Percentiles rank a stretch among this genome's conserved stretches.
Evolutionary conservation across 1,284 basidiomycete genomes (phyloP).

Genomic region (Heterobasidion occidentale): DNA sequence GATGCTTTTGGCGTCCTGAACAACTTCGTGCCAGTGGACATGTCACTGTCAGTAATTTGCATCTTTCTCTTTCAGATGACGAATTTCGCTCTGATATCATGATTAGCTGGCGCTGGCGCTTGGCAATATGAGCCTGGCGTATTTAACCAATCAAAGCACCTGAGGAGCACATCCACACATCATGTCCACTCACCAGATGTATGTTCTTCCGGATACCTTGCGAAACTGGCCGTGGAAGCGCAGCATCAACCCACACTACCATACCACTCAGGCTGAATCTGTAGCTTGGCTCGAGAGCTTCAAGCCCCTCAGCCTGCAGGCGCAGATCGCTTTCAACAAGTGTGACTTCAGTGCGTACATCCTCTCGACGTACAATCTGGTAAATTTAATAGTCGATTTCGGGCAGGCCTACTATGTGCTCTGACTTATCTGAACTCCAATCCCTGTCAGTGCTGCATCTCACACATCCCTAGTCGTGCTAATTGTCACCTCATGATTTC

Average conservation of each 20-base stretch:
- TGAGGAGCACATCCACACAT: not conserved
- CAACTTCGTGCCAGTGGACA: no score
- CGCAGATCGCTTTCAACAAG: constrained; percentile 4
- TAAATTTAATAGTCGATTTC: not conserved
- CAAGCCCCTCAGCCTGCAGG: not conserved
- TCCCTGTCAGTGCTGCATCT: not conserved
- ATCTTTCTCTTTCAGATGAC: no score
- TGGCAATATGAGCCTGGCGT: no score
- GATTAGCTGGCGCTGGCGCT: no score
- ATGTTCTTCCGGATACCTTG: constrained; percentile 7
- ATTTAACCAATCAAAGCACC: no score
- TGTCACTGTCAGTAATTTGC: no score
- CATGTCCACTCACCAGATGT: constrained; percentile 2
- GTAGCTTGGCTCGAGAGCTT: constrained; percentile 5
- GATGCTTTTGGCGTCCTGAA: no score
- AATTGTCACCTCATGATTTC: not conserved
- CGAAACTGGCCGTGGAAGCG: constrained; percentile 3
- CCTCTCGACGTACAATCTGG: not conserved
- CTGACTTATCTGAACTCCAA: not conserved
- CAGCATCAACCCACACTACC: constrained; percentile 4
- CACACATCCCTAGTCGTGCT: not conserved
- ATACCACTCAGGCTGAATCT: constrained; percentile 1
- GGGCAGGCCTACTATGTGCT: constrained; percentile 1
- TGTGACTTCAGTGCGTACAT: constrained; percentile 6
- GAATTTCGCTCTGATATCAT: no score